A percentile compares a stretch with the other conserved stretches of the same genome.
These are phyloP conservation scores for Scedosporium aurantiacum DNA, from an alignment of 2,329 filamentous ascomycete species.

Conservation along the genomic window DNA sequence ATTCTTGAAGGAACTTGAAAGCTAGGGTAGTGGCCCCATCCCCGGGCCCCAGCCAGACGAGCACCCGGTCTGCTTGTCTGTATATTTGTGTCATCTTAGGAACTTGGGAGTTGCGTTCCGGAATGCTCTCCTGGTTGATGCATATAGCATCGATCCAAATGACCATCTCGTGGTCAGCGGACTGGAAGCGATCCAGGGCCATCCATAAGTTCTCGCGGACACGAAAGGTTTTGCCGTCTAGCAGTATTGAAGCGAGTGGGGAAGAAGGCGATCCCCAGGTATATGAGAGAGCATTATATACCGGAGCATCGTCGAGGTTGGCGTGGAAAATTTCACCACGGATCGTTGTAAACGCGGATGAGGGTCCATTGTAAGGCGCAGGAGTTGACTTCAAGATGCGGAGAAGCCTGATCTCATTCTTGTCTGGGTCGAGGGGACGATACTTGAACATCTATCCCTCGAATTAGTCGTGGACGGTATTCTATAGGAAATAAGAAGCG, in stretches of 20 bases:
- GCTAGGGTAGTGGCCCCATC: neutral
- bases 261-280: neutral
- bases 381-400: neutral
- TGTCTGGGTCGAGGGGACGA: neutral
- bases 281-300: neutral
- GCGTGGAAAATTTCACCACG: neutral
- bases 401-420: neutral
- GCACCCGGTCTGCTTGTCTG: slow-evolving; percentile 5
- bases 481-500: no score
- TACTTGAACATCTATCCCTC: neutral
- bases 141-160: slow-evolving; percentile 13
- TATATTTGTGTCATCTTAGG: slow-evolving; percentile 12
- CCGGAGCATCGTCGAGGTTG: neutral
- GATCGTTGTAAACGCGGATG: neutral
- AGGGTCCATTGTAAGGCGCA: neutral
- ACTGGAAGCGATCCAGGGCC: neutral
- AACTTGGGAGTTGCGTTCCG: slow-evolving; percentile 10
- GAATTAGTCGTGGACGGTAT: no score
- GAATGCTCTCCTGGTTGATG: slow-evolving; percentile 10
- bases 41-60: slow-evolving; percentile 8
- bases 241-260: neutral
- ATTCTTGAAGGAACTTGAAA: neutral
- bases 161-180: neutral
- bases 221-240: neutral
- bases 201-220: neutral